Evolutionary conservation across 2,329 filamentous ascomycete genomes (phyloP), one percentile per base, ranked within the genome.

Genomic region (Fusarium sp.): DNA sequence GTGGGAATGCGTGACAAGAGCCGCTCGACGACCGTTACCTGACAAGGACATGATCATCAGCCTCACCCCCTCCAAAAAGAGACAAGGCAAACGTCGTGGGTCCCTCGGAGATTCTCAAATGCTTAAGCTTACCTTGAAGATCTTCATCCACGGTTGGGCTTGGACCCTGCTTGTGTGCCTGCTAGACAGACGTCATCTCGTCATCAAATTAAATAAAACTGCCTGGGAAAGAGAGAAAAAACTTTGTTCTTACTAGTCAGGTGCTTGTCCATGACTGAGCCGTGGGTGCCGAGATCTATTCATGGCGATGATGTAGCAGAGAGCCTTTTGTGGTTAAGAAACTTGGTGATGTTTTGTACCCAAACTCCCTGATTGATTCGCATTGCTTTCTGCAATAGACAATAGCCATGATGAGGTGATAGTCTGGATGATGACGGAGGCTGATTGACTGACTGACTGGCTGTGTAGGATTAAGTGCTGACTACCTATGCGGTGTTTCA

Each of bases 61-160:
- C n/a, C 51, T 14, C 25, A 12, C 15, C 34, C 30, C 16, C 8
- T 34, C 43, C 49, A 22, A 34, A 57, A 64, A 38, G 27, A 63
- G 59, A 43, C n/a, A 54, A 42, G 11, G 51, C 43, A 54, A 51
- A 55, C 42, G 46, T 63, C 53, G 46, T 53, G 53, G 63, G 42
- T 34, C 50, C 38, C 43, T 70, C 68, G 67, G 63, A 67, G 56
- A 70, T 63, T 70, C 62, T 55, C 61, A 70, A 52, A 66, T 42
- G 64, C 72, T 74, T 74, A 74, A 74, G 72, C 72, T 74, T 74
- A 74, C 70, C 53, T 68, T 47, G 51, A 71, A 60, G 66, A 69
- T 69, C 63, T 54, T 49, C 53, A 68, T 68, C 60, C 55, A 18
- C 30, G 20, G 20, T 20, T 51, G 30, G 47, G 47, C 55, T 66